These are phyloP conservation scores for Trichophyton verrucosum DNA, from an alignment of 2,329 filamentous ascomycete genomes.

Conservation along the genomic window DNA sequence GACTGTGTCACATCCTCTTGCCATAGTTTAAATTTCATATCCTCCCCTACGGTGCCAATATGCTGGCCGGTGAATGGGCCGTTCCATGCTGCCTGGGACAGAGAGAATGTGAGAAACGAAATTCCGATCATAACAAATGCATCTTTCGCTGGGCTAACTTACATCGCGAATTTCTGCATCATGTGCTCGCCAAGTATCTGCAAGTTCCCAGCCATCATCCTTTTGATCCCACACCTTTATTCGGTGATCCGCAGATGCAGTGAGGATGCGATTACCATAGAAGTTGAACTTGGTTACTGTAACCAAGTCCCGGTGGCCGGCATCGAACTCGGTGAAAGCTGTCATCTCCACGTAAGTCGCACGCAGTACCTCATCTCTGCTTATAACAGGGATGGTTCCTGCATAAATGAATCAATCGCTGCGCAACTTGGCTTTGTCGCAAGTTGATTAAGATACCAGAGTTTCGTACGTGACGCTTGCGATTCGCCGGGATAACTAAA, in stretches of 20 bases:
- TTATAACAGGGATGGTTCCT: slow-evolving; percentile 3
- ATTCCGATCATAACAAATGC: not conserved
- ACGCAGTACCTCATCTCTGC: slow-evolving; percentile 1
- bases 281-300: slow-evolving; percentile 81
- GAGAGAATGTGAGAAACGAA: not conserved
- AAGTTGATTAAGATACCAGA: not conserved
- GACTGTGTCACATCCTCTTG: slow-evolving; percentile 75
- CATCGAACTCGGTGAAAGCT: slow-evolving; percentile 33
- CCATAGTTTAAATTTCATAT: slow-evolving; percentile 86
- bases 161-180: slow-evolving; percentile 83
- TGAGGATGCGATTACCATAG: slow-evolving; percentile 83
- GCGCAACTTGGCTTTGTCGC: not conserved
- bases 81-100: slow-evolving; percentile 66
- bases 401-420: not conserved
- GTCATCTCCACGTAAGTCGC: slow-evolving; percentile 18
- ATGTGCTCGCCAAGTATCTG: slow-evolving; percentile 82
- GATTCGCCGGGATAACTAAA: not conserved
- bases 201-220: slow-evolving; percentile 63
- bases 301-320: slow-evolving; percentile 51
- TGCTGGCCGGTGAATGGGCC: slow-evolving; percentile 80
- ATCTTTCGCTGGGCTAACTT: slow-evolving; percentile 33
- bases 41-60: slow-evolving; percentile 75
- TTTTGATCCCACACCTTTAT: slow-evolving; percentile 78
- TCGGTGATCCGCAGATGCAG: slow-evolving; percentile 81
- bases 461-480: not conserved